phyloP scores from a whole-genome alignment of 129 eudicot genomes.

The Lonicera japonica region DNA sequence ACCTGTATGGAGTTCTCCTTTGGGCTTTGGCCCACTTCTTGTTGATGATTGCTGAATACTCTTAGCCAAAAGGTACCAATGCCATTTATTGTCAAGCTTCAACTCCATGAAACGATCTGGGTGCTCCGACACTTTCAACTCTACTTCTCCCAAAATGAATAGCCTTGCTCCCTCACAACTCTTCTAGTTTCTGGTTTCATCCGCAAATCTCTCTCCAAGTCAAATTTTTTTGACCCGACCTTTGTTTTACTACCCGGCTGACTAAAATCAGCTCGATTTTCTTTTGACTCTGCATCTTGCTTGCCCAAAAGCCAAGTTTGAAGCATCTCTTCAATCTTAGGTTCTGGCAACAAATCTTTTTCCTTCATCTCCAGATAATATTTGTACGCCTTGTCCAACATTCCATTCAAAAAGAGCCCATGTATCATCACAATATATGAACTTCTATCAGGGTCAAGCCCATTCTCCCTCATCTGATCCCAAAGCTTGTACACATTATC shows the following conservation, averaged over 20 bases:
- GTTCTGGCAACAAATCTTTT: constrained; percentile 58
- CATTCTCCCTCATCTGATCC: constrained; percentile 60
- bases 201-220: constrained; percentile 17
- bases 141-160: constrained; percentile 31
- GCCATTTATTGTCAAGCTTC: neutral
- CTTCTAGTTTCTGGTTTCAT: constrained; percentile 26
- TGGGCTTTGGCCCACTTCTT: neutral
- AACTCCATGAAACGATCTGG: no score
- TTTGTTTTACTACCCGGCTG: constrained; percentile 3
- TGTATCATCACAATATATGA: constrained; percentile 65
- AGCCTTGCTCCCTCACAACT: constrained; percentile 33
- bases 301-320: constrained; percentile 53
- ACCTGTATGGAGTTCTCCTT: constrained; percentile 1
- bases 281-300: constrained; percentile 14
- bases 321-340: constrained; percentile 64
- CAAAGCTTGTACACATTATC: constrained; percentile 63
- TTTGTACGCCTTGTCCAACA: constrained; percentile 66
- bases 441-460: constrained; percentile 70
- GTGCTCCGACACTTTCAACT: constrained; percentile 2
- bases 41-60: neutral
- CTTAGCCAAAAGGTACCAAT: neutral
- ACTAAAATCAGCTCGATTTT: constrained; percentile 3
- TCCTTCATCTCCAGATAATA: constrained; percentile 73
- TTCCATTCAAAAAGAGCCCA: constrained; percentile 83
- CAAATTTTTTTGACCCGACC: neutral